Conservation (phyloP, 192 early-diverging fungal genomes). For the Borealophlyctis nickersoniae region DNA sequence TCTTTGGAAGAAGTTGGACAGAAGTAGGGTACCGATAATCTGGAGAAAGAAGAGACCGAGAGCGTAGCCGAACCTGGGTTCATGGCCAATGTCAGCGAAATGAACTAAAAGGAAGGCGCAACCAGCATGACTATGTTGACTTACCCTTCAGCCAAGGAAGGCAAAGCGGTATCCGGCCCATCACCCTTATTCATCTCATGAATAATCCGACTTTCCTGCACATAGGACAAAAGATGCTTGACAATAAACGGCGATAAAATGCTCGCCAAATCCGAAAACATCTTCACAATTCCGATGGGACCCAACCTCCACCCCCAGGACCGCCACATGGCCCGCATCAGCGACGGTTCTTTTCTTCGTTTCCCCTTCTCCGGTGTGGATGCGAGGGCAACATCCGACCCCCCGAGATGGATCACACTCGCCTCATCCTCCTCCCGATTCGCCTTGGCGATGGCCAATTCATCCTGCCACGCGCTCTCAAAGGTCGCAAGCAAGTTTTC, state of each 20-base stretch:
- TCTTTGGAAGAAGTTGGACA: constrained; percentile 43
- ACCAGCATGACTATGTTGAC: too few relatives aligned
- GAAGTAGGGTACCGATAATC: constrained; percentile 24
- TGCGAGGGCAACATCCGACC: background rate
- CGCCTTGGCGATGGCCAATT: constrained; percentile 12
- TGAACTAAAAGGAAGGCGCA: too few relatives aligned
- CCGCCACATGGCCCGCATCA: constrained; percentile 21
- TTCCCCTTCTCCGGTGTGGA: background rate
- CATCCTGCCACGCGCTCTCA: constrained; percentile 34
- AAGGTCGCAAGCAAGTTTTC: constrained; percentile 31
- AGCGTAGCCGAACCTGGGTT: constrained; percentile 28
- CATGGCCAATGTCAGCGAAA: too few relatives aligned
- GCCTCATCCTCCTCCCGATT: background rate
- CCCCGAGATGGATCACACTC: too few relatives aligned
- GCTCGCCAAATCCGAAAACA: constrained; percentile 31
- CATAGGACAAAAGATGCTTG: constrained; percentile 38
- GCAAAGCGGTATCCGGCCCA: constrained; percentile 12
- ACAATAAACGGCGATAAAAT: constrained; percentile 45
- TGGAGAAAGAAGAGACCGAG: constrained; percentile 27
- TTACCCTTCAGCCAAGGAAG: constrained; percentile 24
- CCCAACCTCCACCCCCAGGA: constrained; percentile 25
- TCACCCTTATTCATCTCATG: background rate
- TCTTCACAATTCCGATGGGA: constrained; percentile 29
- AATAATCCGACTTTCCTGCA: constrained; percentile 15
- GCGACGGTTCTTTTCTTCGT: constrained; percentile 14